Percentiles rank a stretch among this genome's conserved stretches.
Conservation (phyloP, 2,329 filamentous ascomycete species). For the Fusarium newnesense region DNA sequence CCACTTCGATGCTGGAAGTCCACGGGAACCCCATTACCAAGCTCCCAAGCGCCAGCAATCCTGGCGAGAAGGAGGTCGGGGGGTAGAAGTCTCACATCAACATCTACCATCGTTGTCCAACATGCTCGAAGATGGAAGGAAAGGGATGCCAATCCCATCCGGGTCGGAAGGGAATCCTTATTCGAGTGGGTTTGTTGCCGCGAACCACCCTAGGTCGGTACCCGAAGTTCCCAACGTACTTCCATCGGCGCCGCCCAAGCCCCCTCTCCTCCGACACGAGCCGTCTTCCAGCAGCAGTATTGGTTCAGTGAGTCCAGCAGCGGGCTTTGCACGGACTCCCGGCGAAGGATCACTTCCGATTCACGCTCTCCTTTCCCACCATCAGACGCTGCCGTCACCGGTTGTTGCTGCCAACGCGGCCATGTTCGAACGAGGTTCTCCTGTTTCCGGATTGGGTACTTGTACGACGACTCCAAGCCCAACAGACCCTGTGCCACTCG, state of each 20-base stretch:
- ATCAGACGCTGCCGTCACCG: constrained; percentile 47
- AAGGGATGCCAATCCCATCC: constrained; percentile 27
- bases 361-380: constrained; percentile 61
- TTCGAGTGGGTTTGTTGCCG: constrained; percentile 44
- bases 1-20: constrained; percentile 50
- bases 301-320: constrained; percentile 53
- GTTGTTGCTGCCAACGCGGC: constrained; percentile 14
- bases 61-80: constrained; percentile 42
- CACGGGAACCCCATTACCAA: constrained; percentile 42
- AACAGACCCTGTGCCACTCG: constrained; percentile 35
- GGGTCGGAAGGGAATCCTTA: constrained; percentile 40
- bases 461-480: constrained; percentile 39
- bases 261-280: constrained; percentile 58
- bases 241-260: constrained; percentile 46
- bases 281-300: constrained; percentile 57
- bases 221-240: constrained; percentile 40
- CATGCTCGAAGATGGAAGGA: constrained; percentile 54
- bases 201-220: constrained; percentile 46
- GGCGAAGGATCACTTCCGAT: constrained; percentile 65
- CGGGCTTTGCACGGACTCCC: constrained; percentile 52
- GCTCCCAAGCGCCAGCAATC: constrained; percentile 43
- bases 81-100: constrained; percentile 40
- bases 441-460: constrained; percentile 31
- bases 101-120: constrained; percentile 60
- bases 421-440: constrained; percentile 35